Percentiles rank a stretch among this genome's conserved stretches.
Evolutionary conservation across 1,139 yeast species (phyloP).

Genomic region (Suhomyces choctaworum): DNA sequence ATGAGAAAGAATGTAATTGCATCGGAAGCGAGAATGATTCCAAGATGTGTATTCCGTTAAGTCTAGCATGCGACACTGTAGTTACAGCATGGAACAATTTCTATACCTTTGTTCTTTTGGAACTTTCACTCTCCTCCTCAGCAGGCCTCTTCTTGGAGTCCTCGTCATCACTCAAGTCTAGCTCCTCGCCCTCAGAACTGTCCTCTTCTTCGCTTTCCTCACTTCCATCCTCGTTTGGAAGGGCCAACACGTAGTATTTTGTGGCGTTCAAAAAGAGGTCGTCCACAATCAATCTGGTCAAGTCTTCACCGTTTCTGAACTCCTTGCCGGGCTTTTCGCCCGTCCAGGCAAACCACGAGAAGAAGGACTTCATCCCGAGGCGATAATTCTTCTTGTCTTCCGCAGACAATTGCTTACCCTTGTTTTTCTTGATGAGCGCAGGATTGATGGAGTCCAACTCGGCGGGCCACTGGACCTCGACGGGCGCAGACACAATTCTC

Average conservation of each 20-base stretch:
- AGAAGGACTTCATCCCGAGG: conserved; percentile 70
- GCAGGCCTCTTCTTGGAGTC: conserved; percentile 19
- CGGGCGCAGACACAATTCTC: conserved; percentile 50
- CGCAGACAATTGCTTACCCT: conserved; percentile 32
- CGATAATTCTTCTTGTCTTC: conserved; percentile 64
- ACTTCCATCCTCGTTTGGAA: conserved; percentile 54
- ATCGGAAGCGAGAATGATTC: too few species aligned
- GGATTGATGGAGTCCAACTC: conserved; percentile 59
- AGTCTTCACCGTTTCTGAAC: conserved; percentile 68
- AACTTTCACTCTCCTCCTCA: conserved; percentile 5
- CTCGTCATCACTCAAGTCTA: conserved; percentile 54
- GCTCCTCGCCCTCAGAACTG: conserved; percentile 54
- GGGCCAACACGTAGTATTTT: conserved; percentile 70
- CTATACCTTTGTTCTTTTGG: conserved; percentile 7
- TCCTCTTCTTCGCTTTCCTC: conserved; percentile 48
- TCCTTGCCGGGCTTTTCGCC: conserved; percentile 73
- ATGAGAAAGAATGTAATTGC: background rate
- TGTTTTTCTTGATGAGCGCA: conserved; percentile 35
- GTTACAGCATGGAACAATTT: too few species aligned
- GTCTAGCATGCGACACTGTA: too few species aligned
- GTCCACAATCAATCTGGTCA: conserved; percentile 61
- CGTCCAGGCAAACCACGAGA: conserved; percentile 77
- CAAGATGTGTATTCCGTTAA: too few species aligned
- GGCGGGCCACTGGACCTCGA: conserved; percentile 58
- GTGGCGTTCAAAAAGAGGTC: conserved; percentile 73